Evolutionary conservation across 2,329 filamentous ascomycete species (phyloP), one percentile per base, ranked within the genome.

Genomic region (Purpureocillium lavendulum): DNA sequence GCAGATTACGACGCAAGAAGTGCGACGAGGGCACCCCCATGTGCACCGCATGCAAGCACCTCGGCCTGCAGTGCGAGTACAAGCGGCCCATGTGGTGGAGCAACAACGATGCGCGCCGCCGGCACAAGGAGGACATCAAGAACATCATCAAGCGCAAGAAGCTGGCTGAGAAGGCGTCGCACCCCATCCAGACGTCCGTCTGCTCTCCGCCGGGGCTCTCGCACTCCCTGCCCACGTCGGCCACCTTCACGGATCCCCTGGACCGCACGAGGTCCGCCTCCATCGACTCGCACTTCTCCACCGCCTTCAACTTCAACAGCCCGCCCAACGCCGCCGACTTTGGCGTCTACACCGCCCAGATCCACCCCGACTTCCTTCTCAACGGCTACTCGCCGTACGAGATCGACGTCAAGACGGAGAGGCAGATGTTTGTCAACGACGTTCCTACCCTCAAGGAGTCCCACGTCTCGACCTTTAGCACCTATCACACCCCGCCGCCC

Each of bases 61-160:
- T 98, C 41, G 84, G 85, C 39, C 74, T 98, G 41, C 73, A 75
- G 55, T 98, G 92, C 69, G 88, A 97, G 70, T 98, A 97, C 70
- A 95, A 94, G 73, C 74, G 89, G 57, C 92, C 92, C 30, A 79
- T 86, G 66, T 98, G 92, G 92, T 98, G 92, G 92, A 85, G 83
- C 66, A 96, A 92, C 71, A 84, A 85, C 56, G 88, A 95, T 47
- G 80, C 84, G 56, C 76, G 92, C 51, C 79, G 83, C 53, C 69
- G 81, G 41, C 87, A 96, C 61, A 98, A 97, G 69, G 92, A 97
- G 59, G 70, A 82, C 51, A 94, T 98, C 73, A 98, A 98, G 75
- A 83, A 84, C 64, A 87, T 90, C 64, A 97, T 98, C 72, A 96
- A 95, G 78, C 80, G 83, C 59, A 97, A 92, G 59, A 97, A 97